Evolutionary conservation across 768 basidiomycete species (phyloP), one percentile per base, ranked within the genome.

Genomic region (Mrakia frigida): DNA sequence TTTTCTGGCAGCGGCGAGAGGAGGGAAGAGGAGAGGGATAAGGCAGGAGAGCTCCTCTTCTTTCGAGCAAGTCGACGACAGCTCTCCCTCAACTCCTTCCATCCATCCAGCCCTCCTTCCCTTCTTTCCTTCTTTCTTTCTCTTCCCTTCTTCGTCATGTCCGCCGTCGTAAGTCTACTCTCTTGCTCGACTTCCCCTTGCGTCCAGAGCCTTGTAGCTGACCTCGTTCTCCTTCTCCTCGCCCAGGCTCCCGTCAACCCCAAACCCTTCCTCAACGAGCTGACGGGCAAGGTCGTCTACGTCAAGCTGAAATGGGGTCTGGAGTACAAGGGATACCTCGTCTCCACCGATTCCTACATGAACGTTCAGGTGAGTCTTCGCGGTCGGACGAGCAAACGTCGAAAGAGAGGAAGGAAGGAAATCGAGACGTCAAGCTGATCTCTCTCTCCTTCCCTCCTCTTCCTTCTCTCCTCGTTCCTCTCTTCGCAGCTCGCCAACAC

Each of bases 261-360:
- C 31, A 98, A 98, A 86, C 97, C 97, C 9, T 98, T 98, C 86
- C 88, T 99, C 81, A 94, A 98, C 86, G 95, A 97, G 83, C 90
- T 98, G 80, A 98, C 97, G 37, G 97, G 97, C 79, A 98, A 99
- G 86, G 90, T 91, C 53, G 93, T 98, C 63, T 92, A 90, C 82
- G 97, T 98, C 79, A 89, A 89, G 77, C 88, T 99, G 82, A 99
- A 99, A 86, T 99, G 97, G 97, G 97, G 97, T 78, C 87, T 98
- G 70, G 94, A 98, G 82, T 98, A 98, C 87, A 97, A 94, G 86
- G 97, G 97, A 60, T 99, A 97, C 86, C 88, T 99, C 79, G 97
- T 99, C 80, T 95, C 93, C 81, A 98, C 97, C 10, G 97, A 99
- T 84, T 93, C 93, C 18, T 99, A 97, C 86, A 98, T 98, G 97